Evolutionary conservation across 805 yeast species (phyloP).

Genomic region (Cyberlindnera americana): DNA sequence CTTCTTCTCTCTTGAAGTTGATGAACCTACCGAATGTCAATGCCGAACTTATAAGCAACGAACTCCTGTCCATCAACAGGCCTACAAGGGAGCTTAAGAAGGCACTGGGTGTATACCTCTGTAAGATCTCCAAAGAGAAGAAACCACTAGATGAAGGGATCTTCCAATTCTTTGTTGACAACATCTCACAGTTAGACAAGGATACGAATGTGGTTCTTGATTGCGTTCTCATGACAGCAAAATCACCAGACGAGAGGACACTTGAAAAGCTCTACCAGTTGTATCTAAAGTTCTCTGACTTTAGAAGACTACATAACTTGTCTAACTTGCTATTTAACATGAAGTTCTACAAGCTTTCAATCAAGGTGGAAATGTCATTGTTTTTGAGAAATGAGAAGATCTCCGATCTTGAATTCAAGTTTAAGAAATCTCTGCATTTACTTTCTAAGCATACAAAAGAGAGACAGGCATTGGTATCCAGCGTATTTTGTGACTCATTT

Average conservation of each 20-base stretch:
- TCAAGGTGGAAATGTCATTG: conserved; percentile 29
- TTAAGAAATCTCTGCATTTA: conserved; percentile 33
- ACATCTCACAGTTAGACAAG: conserved; percentile 2
- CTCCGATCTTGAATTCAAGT: conserved; percentile 28
- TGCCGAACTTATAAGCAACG: conserved; percentile 13
- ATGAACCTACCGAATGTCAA: conserved; percentile 15
- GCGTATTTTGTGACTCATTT: conserved; percentile 16
- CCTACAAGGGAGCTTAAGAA: conserved; percentile 18
- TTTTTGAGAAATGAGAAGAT: conserved; percentile 16
- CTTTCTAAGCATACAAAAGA: conserved; percentile 11
- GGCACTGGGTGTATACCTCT: conserved; percentile 14
- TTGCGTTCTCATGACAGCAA: conserved; percentile 1
- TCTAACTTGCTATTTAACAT: conserved; percentile 43
- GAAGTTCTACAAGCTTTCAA: conserved; percentile 21
- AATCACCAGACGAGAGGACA: neutral
- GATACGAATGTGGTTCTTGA: conserved; percentile 4
- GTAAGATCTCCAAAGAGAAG: neutral
- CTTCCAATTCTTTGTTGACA: conserved; percentile 5
- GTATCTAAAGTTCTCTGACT: conserved; percentile 25
- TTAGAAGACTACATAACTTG: conserved; percentile 42
- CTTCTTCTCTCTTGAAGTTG: conserved; percentile 11
- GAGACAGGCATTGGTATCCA: neutral
- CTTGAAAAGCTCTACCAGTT: conserved; percentile 21
- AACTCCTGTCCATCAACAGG: conserved; percentile 11
- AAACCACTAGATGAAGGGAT: conserved; percentile 1